A percentile compares a stretch with the other conserved stretches of the same genome.
phyloP scores from a whole-genome alignment of 202 grass and related monocot species.

The Hordeum pubiflorum region DNA sequence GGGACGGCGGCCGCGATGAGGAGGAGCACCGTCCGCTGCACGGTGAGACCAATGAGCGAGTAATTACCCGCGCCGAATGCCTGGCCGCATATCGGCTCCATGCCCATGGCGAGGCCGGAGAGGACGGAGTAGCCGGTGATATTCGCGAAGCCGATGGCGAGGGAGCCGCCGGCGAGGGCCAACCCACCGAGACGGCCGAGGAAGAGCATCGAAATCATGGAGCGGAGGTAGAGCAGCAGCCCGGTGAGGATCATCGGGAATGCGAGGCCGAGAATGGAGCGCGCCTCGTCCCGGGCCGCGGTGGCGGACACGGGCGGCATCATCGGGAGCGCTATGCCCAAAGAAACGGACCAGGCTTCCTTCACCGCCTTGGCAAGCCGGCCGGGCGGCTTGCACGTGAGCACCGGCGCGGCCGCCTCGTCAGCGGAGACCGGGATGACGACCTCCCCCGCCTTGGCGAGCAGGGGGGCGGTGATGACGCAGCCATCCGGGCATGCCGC shows the following conservation, averaged over 20 bases:
- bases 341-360: constrained; percentile 21
- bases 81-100: constrained; percentile 94
- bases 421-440: constrained; percentile 12
- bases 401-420: constrained; percentile 22
- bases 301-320: constrained; percentile 15
- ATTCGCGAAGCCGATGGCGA: constrained; percentile 93
- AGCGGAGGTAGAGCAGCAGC: constrained; percentile 78
- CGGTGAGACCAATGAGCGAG: constrained; percentile 56
- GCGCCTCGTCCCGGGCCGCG: constrained; percentile 35
- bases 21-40: constrained; percentile 71
- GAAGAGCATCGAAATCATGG: constrained; percentile 98
- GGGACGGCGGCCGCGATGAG: constrained; percentile 54
- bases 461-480: constrained; percentile 26
- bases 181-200: constrained; percentile 67
- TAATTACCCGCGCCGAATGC: constrained; percentile 62
- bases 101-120: constrained; percentile 85
- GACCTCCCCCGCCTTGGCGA: constrained; percentile 15
- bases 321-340: constrained; percentile 19
- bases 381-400: constrained; percentile 26
- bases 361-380: constrained; percentile 23
- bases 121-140: constrained; percentile 87
- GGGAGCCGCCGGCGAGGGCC: constrained; percentile 72
- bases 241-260: constrained; percentile 84
- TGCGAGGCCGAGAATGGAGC: constrained; percentile 59
- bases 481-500: constrained; percentile 14